These are phyloP conservation scores for Coemansia sp. DNA, from an alignment of 192 early-diverging fungal species.

Conservation along the genomic window DNA sequence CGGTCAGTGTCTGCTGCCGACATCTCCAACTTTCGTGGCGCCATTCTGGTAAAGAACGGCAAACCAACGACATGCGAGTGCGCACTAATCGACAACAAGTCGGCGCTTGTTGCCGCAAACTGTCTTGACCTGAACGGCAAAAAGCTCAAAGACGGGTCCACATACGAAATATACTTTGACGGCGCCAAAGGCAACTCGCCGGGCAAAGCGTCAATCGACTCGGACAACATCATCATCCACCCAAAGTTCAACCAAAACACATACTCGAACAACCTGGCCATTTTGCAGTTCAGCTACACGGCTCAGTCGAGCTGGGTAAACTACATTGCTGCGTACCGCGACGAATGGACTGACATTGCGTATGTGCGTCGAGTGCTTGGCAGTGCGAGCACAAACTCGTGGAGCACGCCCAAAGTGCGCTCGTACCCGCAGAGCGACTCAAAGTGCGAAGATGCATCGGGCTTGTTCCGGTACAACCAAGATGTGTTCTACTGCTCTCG, in stretches of 20 bases:
- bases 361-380: constrained; percentile 18
- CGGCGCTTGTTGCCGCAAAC: constrained; percentile 28
- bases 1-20: constrained; percentile 11
- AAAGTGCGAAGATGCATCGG: constrained; percentile 10
- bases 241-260: constrained; percentile 2
- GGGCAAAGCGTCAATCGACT: constrained; percentile 4
- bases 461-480: constrained; percentile 13
- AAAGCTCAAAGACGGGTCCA: neutral
- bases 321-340: constrained; percentile 19
- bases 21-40: constrained; percentile 27
- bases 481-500: constrained; percentile 14
- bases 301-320: constrained; percentile 22
- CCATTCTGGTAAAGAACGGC: constrained; percentile 34
- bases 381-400: neutral
- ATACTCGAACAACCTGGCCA: constrained; percentile 27
- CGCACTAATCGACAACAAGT: constrained; percentile 31
- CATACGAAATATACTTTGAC: constrained; percentile 28
- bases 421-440: neutral
- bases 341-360: constrained; percentile 18
- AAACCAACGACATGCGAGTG: constrained; percentile 27
- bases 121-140: constrained; percentile 14
- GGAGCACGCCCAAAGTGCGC: constrained; percentile 7
- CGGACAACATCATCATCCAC: constrained; percentile 15
- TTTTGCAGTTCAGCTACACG: constrained; percentile 20
- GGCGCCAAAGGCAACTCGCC: constrained; percentile 10